phyloP scores from a whole-genome alignment of 2,329 filamentous ascomycete species.

The Phyllosticta citriasiana region DNA sequence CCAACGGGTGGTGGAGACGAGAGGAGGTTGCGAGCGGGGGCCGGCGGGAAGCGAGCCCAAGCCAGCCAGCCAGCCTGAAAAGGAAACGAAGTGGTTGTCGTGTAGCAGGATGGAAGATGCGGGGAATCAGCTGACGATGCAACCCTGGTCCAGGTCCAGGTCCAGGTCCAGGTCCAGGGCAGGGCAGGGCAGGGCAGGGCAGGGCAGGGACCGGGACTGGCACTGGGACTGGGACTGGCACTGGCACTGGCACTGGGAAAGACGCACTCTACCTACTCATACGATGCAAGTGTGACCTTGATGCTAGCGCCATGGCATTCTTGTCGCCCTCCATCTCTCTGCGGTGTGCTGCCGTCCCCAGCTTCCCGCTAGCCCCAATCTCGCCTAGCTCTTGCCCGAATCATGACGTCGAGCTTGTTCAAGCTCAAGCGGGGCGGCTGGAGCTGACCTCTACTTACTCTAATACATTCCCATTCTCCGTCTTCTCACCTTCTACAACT shows the following conservation, averaged over 20 bases:
- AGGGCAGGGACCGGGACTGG: neutral
- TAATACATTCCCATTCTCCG: neutral
- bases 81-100: neutral
- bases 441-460: neutral
- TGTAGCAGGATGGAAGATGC: neutral
- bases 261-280: neutral
- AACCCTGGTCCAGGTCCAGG: neutral
- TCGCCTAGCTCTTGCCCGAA: neutral
- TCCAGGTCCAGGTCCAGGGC: neutral
- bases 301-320: neutral
- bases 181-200: neutral
- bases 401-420: constrained; percentile 3
- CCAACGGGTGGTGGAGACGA: neutral
- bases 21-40: neutral
- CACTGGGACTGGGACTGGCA: neutral
- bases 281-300: neutral
- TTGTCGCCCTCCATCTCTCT: neutral
- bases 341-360: neutral
- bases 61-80: neutral
- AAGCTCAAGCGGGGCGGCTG: constrained; percentile 1
- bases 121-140: neutral
- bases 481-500: constrained; percentile 1
- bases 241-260: neutral
- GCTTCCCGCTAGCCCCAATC: neutral
- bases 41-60: neutral